Evolutionary conservation across 352 stramenopile genomes (phyloP), one percentile per base, ranked within the genome.

Genomic region (Phytophthora hibernalis): DNA sequence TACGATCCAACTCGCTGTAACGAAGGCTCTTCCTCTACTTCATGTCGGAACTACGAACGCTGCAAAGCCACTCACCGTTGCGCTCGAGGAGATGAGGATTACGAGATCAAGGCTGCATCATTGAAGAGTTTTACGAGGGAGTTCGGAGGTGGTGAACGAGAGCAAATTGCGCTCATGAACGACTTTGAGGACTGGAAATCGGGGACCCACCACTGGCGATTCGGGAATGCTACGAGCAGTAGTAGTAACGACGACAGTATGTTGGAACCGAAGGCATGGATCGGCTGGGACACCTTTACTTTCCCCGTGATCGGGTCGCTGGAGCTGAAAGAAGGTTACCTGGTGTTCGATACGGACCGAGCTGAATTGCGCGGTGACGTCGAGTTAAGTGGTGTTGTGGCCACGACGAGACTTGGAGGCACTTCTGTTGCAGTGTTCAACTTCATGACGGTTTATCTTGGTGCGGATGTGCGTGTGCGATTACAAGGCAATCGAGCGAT

Each of bases 131-230:
- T 85, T 38, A 87, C 86, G 42, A 82, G 96, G 60, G 54, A 82
- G 20, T 99, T 98, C 75, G 64, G 56, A 0, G 75, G 86, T 21
- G 96, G 96, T 33, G 63, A 86, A 7, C 85, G 93, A 31, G 64
- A 77, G 10, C 47, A 72, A 45, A 88, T 96, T 35, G 37, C 80
- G 31, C 82, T 98, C 11, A 91, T 97, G 72, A 93, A 97, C 42
- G 83, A 98, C 77, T 98, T 99, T 86, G 96, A 99, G 68, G 93
- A 99, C 76, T 99, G 95, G 96, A 94, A 97, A 40, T 85, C 76
- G 13, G 97, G 96, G 0, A 97, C 89, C 11, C 77, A 90, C 45
- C 71, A 74, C 11, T 96, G 89, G 82, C 62, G 64, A 22, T 85
- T 92, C 60, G 35, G 21, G 7, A 42, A 54, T 30, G 5, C 22